Base-by-base conservation (phyloP, 768 basidiomycete species). In the Hygrophorus pudorinus region DNA sequence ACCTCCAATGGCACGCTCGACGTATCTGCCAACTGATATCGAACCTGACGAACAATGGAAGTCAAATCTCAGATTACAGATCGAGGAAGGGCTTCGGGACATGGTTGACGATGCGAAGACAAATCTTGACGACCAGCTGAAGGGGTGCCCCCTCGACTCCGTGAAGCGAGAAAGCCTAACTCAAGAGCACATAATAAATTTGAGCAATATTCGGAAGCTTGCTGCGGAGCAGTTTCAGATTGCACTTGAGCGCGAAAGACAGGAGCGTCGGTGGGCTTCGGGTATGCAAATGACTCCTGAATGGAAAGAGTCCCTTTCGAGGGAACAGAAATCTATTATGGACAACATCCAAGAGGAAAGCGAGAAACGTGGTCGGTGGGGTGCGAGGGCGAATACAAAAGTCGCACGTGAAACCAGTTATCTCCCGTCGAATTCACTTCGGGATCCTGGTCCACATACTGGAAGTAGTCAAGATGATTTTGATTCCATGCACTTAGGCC, bases 51-150 rank as follows among this genome's bases (percentile, higher is more conserved):
- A 72, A 1, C 60, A 65, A 47, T 80, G 78, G 78, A 80, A 78
- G 55, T 56, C 52, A 28, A 45, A 52, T 1, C 61, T 76, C 52
- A 64, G 56, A 53, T 52, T 47, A 27, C 65, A 68, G 53, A 82
- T 86, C 53, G 73, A 77, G 51, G 64, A 66, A 2, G 63, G 62
- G 7, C 54, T 69, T 16, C 44, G 57, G 39, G 44, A 54, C 24
- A 67, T 73, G 64, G 56, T 82, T 48, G 71, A 78, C 44, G 81
- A 81, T 47, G 76, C 84, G 14, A 78, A 78, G 60, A 70, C 75
- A 46, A 76, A 73, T 46, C 59, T 76, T 29, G 67, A 76, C 29
- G 59, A 63, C 12, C 70, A 76, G 55, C 63, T 85, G 11, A 65
- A 67, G 55, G 53, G 57, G 45, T 48, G 72, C 56, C 52, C 65